Base-by-base conservation (phyloP, 371 early-diverging fungal species). In the Coelomomyces lativittatus region DNA sequence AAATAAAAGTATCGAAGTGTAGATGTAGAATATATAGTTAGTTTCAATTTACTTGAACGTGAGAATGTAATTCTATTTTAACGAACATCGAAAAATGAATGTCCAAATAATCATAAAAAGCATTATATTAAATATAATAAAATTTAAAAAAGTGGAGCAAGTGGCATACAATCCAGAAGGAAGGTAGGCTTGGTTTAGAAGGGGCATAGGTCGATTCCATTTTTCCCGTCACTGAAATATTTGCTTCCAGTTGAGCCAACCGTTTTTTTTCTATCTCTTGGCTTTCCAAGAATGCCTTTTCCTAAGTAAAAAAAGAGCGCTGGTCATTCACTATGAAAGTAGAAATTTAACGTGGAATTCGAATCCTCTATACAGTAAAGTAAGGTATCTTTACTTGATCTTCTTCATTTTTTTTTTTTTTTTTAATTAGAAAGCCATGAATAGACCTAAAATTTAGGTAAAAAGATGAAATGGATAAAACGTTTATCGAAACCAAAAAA, bases 131-230 rank as follows among this genome's bases (percentile, higher is more conserved):
- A 10, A 37, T 25, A 4, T 4, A 4, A 6, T 25, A 10, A 21
- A 10, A 25, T 6, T 25, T 6, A 10, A 4, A 6, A 37, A 10
- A 10, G 21, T 37, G 21, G 37, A n/a, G n/a, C n/a, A 10, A 37
- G 37, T 12, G 15, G 52, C 63, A 51, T 70, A 82, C 85, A 63
- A 84, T 60, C 86, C 86, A 86, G 53, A 84, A 86, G 48, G 79
- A 81, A 7, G 79, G 79, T 24, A 84, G 52, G 25, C 63, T 68
- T 7, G 71, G 59, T 46, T 81, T 81, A 17, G 67, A 25, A 70
- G 60, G 23, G 68, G 51, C 50, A 65, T 66, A 29, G 62, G 65
- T 30, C 59, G 48, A n/a, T 53, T 52, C 4, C 62, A 64, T 5
- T 58, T 63, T 17, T 53, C 52, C 27, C 52, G 58, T 31, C 64